These are phyloP conservation scores for Alternaria sp. DNA, from an alignment of 2,329 filamentous ascomycete genomes.

Conservation along the genomic window DNA sequence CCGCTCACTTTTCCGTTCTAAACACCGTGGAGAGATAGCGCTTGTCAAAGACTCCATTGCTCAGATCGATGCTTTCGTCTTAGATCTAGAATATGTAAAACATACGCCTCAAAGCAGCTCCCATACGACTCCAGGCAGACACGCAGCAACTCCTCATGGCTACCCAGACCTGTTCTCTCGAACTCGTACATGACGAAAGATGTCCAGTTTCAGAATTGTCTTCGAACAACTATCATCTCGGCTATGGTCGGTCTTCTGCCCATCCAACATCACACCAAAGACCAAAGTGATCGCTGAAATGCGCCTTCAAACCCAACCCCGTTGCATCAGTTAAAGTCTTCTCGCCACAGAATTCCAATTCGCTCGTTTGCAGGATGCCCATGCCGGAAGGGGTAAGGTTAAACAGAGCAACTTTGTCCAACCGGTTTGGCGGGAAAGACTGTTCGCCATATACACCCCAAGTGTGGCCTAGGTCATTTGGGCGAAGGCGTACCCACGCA, in stretches of 20 bases:
- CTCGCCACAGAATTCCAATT: neutral
- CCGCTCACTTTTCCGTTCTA: neutral
- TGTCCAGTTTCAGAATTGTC: neutral
- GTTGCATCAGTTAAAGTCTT: neutral
- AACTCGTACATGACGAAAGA: too few relatives aligned
- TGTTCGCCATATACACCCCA: conserved; percentile 14
- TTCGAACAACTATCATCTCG: neutral
- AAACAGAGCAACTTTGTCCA: conserved; percentile 9
- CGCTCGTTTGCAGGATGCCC: conserved; percentile 6
- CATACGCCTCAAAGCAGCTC: too few relatives aligned
- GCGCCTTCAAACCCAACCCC: neutral
- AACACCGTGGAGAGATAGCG: neutral
- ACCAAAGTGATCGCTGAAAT: conserved; percentile 15
- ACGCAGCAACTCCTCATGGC: too few relatives aligned
- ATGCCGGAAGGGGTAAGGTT: neutral
- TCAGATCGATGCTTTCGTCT: too few relatives aligned
- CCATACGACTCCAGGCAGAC: fast-evolving
- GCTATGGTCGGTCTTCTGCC: conserved; percentile 1
- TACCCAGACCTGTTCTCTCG: too few relatives aligned
- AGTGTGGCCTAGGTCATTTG: conserved; percentile 2
- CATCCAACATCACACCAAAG: conserved; percentile 5
- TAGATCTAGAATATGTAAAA: too few relatives aligned
- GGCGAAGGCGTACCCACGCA: conserved; percentile 6
- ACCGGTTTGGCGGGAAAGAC: conserved; percentile 2
- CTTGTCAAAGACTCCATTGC: neutral